Base-by-base conservation (phyloP, 345 rosid genomes). In the Garcia nutans region DNA sequence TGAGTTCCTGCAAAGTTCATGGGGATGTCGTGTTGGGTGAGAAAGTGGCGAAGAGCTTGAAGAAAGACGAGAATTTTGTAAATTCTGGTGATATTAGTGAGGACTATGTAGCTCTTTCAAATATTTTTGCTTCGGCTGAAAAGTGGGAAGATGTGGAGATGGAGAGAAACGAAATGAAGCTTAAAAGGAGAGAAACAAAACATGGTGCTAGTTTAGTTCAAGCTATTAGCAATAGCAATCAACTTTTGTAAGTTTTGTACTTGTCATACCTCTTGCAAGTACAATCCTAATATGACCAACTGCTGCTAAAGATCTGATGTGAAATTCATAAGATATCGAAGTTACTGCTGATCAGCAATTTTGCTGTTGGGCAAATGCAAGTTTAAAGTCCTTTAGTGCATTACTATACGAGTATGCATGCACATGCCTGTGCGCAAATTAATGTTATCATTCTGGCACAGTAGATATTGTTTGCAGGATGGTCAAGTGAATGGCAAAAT, bases 101-200 rank as follows among this genome's bases (percentile, higher is more conserved):
- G 82, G 89, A 87, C 73, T 84, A 82, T 61, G 79, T 89, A 0
- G 89, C 89, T 70, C 77, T 91, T 68, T 91, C 94, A 0, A 88
- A 91, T 77, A 74, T 87, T 49, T 88, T 82, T 65, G 92, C 92
- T 68, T 83, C 82, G 2, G 83, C 81, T n/a, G 85, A 82, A 75
- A 87, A 79, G 80, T 87, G 90, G 90, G 78, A 45, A 15, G 88
- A 88, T 24, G 90, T 83, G 50, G 92, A 85, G 82, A 86, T 66
- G 66, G 70, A 82, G 44, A 81, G 92, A 76, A 76, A 47, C 61
- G 72, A 75, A 69, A 79, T 85, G 88, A 83, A 85, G 77, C 71
- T 45, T 4, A 79, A 64, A 77, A 63, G 76, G 31, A 68, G 79
- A 45, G 76, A 75, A 72, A 80, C 54, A 49, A 77, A 72, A 22